A percentile compares a stretch with the other conserved stretches of the same genome.
Evolutionary conservation across 768 basidiomycete genomes (phyloP).

Genomic region (Russula sp.): DNA sequence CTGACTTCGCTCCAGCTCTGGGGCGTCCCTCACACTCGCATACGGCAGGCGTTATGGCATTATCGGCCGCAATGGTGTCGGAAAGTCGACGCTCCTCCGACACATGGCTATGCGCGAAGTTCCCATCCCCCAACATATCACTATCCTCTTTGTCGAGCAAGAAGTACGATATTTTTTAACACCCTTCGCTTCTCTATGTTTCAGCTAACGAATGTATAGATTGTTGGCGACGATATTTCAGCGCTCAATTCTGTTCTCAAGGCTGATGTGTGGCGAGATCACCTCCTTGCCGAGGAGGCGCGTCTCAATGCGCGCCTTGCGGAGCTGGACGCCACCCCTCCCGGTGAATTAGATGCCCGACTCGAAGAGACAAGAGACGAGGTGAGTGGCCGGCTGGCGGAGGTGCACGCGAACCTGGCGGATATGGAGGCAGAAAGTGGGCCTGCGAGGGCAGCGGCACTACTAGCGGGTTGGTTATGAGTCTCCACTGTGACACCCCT

Average conservation of each 20-base stretch:
- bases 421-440: constrained; percentile 99
- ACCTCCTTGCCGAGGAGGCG: constrained; percentile 79
- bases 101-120: constrained; percentile 95
- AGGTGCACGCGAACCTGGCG: constrained; percentile 85
- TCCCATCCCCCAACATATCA: constrained; percentile 89
- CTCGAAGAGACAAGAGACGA: constrained; percentile 86
- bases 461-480: constrained; percentile 64
- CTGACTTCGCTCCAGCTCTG: constrained; percentile 45
- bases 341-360: constrained; percentile 40
- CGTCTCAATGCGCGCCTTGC: constrained; percentile 66
- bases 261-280: constrained; percentile 99
- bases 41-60: constrained; percentile 88
- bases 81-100: constrained; percentile 92
- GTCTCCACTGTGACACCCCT: neutral
- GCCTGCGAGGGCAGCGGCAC: constrained; percentile 84
- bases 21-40: constrained; percentile 81
- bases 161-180: constrained; percentile 50
- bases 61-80: constrained; percentile 75
- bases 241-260: constrained; percentile 96
- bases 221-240: constrained; percentile 86
- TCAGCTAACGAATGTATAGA: constrained; percentile 37
- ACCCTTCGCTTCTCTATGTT: neutral
- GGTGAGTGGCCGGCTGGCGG: constrained; percentile 69
- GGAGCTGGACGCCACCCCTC: constrained; percentile 60
- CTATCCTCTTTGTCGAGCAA: constrained; percentile 97